A percentile compares a stretch with the other conserved stretches of the same genome.
Conservation (phyloP, 495 filamentous ascomycete species). For the Aspergillus biplanus region DNA sequence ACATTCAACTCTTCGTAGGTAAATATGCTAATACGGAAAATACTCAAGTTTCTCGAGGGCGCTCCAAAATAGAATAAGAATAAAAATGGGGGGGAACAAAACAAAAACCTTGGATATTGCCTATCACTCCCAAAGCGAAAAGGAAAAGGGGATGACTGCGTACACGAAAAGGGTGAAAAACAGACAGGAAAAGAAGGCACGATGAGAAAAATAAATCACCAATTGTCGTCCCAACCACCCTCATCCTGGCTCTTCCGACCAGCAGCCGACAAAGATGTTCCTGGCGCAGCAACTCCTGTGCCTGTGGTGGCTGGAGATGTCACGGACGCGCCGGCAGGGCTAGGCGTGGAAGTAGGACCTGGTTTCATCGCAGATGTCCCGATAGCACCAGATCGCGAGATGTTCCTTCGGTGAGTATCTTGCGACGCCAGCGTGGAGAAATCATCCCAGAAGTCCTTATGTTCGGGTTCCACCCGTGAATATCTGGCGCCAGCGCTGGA, state of each 20-base stretch:
- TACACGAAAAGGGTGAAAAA: slow-evolving; percentile 1
- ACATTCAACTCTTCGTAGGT: too few species aligned
- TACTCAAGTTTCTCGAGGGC: too few species aligned
- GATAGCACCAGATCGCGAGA: slow-evolving; percentile 53
- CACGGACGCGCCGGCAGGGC: slow-evolving; percentile 19
- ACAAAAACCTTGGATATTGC: slow-evolving; percentile 18
- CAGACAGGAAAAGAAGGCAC: slow-evolving; percentile 1
- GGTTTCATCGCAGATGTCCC: slow-evolving; percentile 72
- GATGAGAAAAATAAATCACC: slow-evolving; percentile 41
- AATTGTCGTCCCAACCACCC: slow-evolving; percentile 71
- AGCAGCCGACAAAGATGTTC: slow-evolving; percentile 29
- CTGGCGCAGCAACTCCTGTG: slow-evolving; percentile 37
- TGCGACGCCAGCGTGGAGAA: slow-evolving; percentile 62
- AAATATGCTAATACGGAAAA: too few species aligned
- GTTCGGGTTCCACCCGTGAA: slow-evolving; percentile 59
- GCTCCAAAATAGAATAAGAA: neutral
- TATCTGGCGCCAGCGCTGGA: slow-evolving; percentile 28
- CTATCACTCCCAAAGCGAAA: slow-evolving; percentile 1
- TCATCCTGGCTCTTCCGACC: slow-evolving; percentile 41
- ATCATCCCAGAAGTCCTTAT: slow-evolving; percentile 90
- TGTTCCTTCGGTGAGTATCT: slow-evolving; percentile 43
- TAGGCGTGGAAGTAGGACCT: slow-evolving; percentile 11
- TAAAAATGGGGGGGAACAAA: slow-evolving; percentile 2
- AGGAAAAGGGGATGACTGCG: neutral
- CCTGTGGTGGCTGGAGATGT: slow-evolving; percentile 29